A percentile compares a stretch with the other conserved stretches of the same genome.
These are phyloP conservation scores for Tribonema minus DNA, from an alignment of 108 stramenopile genomes.

Conservation along the genomic window DNA sequence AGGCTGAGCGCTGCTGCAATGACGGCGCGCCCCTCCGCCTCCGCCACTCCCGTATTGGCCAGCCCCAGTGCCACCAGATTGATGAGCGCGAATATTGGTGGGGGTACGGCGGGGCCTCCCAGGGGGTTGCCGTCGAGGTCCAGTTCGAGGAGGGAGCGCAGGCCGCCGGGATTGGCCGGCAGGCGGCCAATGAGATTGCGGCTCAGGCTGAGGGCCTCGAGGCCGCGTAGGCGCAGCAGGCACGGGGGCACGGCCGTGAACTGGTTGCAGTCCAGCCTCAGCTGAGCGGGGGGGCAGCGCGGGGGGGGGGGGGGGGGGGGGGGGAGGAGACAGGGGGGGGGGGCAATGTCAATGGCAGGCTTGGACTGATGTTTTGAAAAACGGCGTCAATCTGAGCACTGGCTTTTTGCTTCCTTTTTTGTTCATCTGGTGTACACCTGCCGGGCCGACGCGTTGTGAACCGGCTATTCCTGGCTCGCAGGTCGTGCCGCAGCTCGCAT, in stretches of 20 bases:
- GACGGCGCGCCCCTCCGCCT: background rate
- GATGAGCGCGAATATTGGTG: background rate
- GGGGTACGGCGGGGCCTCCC: background rate
- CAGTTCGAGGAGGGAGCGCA: slow-evolving; percentile 36
- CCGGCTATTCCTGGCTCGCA: too few species aligned
- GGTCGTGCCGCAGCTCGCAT: too few species aligned
- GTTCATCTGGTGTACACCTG: too few species aligned
- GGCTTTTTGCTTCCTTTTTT: too few species aligned
- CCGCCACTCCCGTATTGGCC: background rate
- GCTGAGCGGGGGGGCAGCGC: background rate
- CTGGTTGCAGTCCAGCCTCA: slow-evolving; percentile 26
- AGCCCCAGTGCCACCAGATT: background rate
- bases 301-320: background rate
- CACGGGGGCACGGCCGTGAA: slow-evolving; percentile 15
- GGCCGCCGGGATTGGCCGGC: slow-evolving; percentile 3
- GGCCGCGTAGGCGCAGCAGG: slow-evolving; percentile 3
- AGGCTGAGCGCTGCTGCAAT: background rate
- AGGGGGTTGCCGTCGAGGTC: slow-evolving; percentile 38
- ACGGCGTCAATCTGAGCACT: background rate
- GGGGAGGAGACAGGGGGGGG: background rate
- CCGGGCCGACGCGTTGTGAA: too few species aligned
- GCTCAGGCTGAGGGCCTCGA: slow-evolving; percentile 22
- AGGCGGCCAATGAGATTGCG: slow-evolving; percentile 20
- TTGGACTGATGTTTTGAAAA: too few species aligned
- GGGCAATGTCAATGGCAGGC: too few species aligned